Percentiles rank a stretch among this genome's conserved stretches.
Conservation (phyloP, 139 green algal species). For the Volvox reticuliferus region DNA sequence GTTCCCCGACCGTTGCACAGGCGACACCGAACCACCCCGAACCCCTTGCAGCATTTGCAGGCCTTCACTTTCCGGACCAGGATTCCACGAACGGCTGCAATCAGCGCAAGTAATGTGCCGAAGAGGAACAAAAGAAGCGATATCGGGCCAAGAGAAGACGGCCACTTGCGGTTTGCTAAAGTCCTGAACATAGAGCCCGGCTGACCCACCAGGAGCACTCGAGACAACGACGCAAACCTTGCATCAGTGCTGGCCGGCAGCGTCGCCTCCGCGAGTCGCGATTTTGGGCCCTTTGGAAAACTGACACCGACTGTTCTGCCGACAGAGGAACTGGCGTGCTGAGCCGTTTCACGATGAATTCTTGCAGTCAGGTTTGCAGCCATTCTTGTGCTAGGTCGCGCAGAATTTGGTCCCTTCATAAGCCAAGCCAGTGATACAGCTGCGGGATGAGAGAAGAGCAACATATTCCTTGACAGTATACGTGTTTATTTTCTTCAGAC, state of each 20-base stretch:
- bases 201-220: constrained; percentile 46
- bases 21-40: constrained; percentile 65
- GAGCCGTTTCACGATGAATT: background rate
- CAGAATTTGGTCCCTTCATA: no score
- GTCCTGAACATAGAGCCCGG: constrained; percentile 50
- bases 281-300: no score
- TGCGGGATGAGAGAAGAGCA: no score
- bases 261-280: background rate
- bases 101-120: constrained; percentile 52
- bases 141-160: constrained; percentile 52
- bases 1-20: constrained; percentile 62
- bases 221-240: constrained; percentile 28
- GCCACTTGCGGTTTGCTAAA: constrained; percentile 39
- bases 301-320: background rate
- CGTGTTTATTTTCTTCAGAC: no score
- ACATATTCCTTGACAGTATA: no score
- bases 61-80: constrained; percentile 58
- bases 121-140: constrained; percentile 66
- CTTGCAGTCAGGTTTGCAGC: background rate
- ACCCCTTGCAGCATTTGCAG: constrained; percentile 65
- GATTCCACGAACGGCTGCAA: constrained; percentile 56
- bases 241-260: background rate
- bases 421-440: no score
- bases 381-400: background rate
- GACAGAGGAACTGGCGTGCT: background rate